phyloP scores from a whole-genome alignment of 192 early-diverging fungal genomes.

The Coemansia sp. region DNA sequence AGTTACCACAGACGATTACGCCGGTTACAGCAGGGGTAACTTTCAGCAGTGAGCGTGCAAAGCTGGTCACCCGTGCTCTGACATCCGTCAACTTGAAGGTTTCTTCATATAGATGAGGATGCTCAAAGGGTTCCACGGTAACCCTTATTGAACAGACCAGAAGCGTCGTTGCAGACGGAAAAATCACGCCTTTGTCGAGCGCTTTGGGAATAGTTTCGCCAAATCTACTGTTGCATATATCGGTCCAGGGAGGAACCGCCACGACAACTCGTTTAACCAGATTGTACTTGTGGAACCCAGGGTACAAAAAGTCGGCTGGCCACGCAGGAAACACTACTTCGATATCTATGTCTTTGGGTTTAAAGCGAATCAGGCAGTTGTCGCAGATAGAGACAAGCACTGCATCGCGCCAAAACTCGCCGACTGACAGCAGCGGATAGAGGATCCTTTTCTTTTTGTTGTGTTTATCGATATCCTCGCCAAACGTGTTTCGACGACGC shows the following conservation, averaged over 20 bases:
- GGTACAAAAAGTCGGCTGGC: not conserved
- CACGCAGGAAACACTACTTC: not conserved
- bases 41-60: not conserved
- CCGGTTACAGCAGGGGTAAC: not conserved
- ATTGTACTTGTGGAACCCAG: not conserved
- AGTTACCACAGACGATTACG: not conserved
- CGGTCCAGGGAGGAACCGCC: too few relatives aligned
- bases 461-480: not conserved
- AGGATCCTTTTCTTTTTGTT: not conserved
- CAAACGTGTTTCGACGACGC: not conserved
- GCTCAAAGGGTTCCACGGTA: too few relatives aligned
- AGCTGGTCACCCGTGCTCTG: not conserved
- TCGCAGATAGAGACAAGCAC: not conserved
- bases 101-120: too few relatives aligned
- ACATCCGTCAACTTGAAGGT: too few relatives aligned
- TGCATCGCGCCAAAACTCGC: not conserved
- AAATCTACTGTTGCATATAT: too few relatives aligned
- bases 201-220: too few relatives aligned
- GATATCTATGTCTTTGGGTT: not conserved
- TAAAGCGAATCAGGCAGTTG: not conserved
- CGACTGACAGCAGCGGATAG: not conserved
- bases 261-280: not conserved
- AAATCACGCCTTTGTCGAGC: too few relatives aligned
- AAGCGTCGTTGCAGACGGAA: too few relatives aligned
- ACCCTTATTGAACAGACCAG: too few relatives aligned